Conservation (phyloP, 371 early-diverging fungal genomes). For the Blastocladiella emersonii region DNA sequence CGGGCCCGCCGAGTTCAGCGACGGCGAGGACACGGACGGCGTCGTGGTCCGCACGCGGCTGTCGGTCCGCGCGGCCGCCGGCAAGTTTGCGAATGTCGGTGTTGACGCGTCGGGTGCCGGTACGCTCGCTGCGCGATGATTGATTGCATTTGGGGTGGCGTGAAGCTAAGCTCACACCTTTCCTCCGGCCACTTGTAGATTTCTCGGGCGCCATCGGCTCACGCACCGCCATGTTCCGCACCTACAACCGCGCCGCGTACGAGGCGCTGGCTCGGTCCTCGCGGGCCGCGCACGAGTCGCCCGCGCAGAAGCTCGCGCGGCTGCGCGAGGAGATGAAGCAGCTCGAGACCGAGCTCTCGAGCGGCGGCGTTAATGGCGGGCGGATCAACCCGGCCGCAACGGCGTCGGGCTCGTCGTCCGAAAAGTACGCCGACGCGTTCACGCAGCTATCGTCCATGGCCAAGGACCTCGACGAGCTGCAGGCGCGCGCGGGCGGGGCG, state of each 20-base stretch:
- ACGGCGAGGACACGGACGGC: conserved; percentile 23
- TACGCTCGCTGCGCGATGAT: conserved; percentile 5
- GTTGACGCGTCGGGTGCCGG: conserved; percentile 32
- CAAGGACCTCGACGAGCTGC: conserved; percentile 30
- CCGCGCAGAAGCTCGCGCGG: conserved; percentile 57
- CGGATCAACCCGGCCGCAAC: conserved; percentile 14
- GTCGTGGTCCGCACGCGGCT: conserved; percentile 37
- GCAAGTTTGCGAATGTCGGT: conserved; percentile 33
- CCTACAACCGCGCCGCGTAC: conserved; percentile 16
- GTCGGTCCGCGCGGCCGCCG: conserved; percentile 41
- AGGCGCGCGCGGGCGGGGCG: not conserved
- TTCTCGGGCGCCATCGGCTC: not conserved
- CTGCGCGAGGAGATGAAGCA: conserved; percentile 71
- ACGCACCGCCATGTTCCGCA: conserved; percentile 16
- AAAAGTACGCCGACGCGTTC: conserved; percentile 41
- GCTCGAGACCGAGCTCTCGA: conserved; percentile 51
- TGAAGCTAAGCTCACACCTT: too few relatives aligned
- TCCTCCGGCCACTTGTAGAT: not conserved
- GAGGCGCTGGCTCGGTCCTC: conserved; percentile 17
- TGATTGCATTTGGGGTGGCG: not conserved
- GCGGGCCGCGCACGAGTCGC: conserved; percentile 47
- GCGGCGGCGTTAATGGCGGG: too few relatives aligned
- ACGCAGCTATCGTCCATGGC: conserved; percentile 51
- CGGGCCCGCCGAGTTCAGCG: too few relatives aligned
- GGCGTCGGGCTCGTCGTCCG: conserved; percentile 12